A percentile compares a stretch with the other conserved stretches of the same genome.
Evolutionary conservation across 2,329 filamentous ascomycete species (phyloP).

Genomic region (Juglanconis sp.): DNA sequence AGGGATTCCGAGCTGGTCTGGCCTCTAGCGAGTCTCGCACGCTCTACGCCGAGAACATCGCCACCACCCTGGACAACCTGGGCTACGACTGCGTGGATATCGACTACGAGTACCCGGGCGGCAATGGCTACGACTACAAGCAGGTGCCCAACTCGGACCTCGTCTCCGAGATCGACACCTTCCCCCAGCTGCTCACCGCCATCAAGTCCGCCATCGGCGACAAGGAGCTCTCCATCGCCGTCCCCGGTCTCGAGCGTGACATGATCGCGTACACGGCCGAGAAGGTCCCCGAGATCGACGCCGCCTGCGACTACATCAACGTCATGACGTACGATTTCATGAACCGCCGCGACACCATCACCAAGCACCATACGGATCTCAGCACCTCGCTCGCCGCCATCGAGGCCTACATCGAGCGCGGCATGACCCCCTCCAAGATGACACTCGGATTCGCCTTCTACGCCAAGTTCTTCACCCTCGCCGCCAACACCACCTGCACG

Average conservation of each 20-base stretch:
- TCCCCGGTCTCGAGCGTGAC: slow-evolving; percentile 61
- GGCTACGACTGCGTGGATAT: slow-evolving; percentile 62
- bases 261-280: slow-evolving; percentile 64
- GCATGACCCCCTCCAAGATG: slow-evolving; percentile 48
- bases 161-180: slow-evolving; percentile 60
- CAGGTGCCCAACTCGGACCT: slow-evolving; percentile 58
- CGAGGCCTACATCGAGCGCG: slow-evolving; percentile 56
- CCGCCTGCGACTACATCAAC: slow-evolving; percentile 64
- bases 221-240: slow-evolving; percentile 65
- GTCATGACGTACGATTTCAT: slow-evolving; percentile 68
- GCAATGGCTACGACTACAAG: slow-evolving; percentile 71
- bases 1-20: slow-evolving; percentile 51
- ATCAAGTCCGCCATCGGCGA: slow-evolving; percentile 57
- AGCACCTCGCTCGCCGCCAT: slow-evolving; percentile 51
- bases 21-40: slow-evolving; percentile 44
- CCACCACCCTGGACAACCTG: slow-evolving; percentile 47
- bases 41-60: slow-evolving; percentile 56
- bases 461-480: slow-evolving; percentile 61
- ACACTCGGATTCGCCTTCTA: slow-evolving; percentile 68
- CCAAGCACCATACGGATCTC: slow-evolving; percentile 65
- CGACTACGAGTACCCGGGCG: slow-evolving; percentile 65
- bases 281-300: slow-evolving; percentile 56
- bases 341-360: slow-evolving; percentile 63
- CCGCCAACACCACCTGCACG: slow-evolving; percentile 36
- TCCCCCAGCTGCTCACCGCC: slow-evolving; percentile 56